These are phyloP conservation scores for Euphorbia peplus DNA, from an alignment of 345 rosid species.

Conservation along the genomic window DNA sequence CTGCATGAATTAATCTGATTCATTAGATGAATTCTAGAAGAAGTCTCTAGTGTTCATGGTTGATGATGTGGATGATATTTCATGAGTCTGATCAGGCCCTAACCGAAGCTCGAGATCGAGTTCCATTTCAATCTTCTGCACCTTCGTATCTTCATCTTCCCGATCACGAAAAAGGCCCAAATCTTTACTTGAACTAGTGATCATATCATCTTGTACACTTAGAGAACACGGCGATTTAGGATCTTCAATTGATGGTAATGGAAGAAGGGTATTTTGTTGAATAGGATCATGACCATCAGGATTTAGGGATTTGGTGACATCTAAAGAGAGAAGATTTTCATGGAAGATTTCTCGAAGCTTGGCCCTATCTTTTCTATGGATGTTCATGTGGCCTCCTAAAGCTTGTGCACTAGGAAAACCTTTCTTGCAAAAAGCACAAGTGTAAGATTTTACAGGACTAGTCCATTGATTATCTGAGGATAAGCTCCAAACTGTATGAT, in stretches of 20 bases:
- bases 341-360: slow-evolving; percentile 20
- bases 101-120: slow-evolving; percentile 27
- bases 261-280: neutral
- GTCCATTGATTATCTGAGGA: slow-evolving; percentile 11
- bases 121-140: neutral
- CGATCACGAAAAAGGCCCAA: neutral
- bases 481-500: slow-evolving; percentile 19
- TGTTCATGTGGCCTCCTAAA: slow-evolving; percentile 35
- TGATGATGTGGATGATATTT: neutral
- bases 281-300: neutral
- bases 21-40: neutral
- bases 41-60: slow-evolving; percentile 8
- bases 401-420: slow-evolving; percentile 31
- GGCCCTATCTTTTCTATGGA: slow-evolving; percentile 34
- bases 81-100: slow-evolving; percentile 20
- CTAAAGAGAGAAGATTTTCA: slow-evolving; percentile 31
- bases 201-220: neutral
- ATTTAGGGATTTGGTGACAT: slow-evolving; percentile 10
- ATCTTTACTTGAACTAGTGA: neutral
- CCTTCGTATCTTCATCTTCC: slow-evolving; percentile 2
- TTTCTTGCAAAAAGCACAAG: slow-evolving; percentile 31
- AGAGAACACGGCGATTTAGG: slow-evolving; percentile 9
- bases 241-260: slow-evolving; percentile 9
- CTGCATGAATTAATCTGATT: neutral
- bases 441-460: slow-evolving; percentile 27